Percentiles rank a stretch among this genome's conserved stretches.
phyloP scores from a whole-genome alignment of 2,329 filamentous ascomycete genomes.

The Ascochyta pisi region DNA sequence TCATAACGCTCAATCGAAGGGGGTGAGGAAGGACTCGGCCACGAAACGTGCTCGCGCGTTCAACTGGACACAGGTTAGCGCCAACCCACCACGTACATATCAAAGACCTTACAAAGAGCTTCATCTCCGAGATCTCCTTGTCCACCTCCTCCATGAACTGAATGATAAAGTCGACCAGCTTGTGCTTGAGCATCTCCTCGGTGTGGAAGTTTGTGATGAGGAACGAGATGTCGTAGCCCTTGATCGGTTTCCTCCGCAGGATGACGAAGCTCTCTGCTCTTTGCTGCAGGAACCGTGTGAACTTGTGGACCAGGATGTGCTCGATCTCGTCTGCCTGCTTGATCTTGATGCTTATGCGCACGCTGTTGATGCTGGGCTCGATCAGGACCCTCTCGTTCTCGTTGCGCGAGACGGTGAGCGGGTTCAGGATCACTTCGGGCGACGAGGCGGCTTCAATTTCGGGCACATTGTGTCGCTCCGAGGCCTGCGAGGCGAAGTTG shows the following conservation, averaged over 20 bases:
- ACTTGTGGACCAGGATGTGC: slow-evolving; percentile 97
- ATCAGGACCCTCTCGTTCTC: slow-evolving; percentile 97
- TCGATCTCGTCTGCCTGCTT: slow-evolving; percentile 99
- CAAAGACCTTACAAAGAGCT: slow-evolving; percentile 82
- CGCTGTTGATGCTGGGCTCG: slow-evolving; percentile 95
- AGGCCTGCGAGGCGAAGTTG: slow-evolving; percentile 96
- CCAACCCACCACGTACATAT: background rate
- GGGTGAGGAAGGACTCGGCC: slow-evolving; percentile 96
- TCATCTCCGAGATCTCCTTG: slow-evolving; percentile 99
- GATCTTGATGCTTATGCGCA: slow-evolving; percentile 97
- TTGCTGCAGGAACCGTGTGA: slow-evolving; percentile 94
- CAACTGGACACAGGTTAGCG: slow-evolving; percentile 65
- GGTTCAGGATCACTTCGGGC: slow-evolving; percentile 91
- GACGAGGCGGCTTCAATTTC: slow-evolving; percentile 94
- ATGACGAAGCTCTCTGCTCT: slow-evolving; percentile 98
- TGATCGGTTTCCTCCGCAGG: slow-evolving; percentile 90
- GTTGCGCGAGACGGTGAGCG: slow-evolving; percentile 88
- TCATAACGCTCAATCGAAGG: slow-evolving; percentile 49
- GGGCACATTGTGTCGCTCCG: slow-evolving; percentile 96
- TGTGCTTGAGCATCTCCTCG: slow-evolving; percentile 98
- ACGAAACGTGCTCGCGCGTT: slow-evolving; percentile 98
- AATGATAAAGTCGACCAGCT: slow-evolving; percentile 98
- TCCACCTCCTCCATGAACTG: slow-evolving; percentile 99
- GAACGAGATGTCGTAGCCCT: slow-evolving; percentile 99
- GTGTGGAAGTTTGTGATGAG: slow-evolving; percentile 99